Evolutionary conservation across 2,329 filamentous ascomycete genomes (phyloP).

Genomic region (Trichophyton simii): DNA sequence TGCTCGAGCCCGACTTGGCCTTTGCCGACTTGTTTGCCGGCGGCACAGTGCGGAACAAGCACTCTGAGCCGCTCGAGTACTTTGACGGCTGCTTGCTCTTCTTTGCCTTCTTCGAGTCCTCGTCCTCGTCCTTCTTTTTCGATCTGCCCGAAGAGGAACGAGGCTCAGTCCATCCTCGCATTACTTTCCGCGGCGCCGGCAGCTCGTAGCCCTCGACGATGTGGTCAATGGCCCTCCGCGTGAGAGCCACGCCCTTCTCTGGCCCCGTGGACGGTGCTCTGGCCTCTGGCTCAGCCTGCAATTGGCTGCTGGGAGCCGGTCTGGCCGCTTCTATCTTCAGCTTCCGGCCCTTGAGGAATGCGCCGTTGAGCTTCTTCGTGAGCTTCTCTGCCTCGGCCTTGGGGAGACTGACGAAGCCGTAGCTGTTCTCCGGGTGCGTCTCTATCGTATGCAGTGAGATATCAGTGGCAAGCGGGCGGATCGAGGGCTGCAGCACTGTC

Average conservation of each 20-base stretch:
- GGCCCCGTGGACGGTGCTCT: conserved; percentile 31
- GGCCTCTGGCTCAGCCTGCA: conserved; percentile 14
- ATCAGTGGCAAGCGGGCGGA: conserved; percentile 56
- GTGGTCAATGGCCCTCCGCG: conserved; percentile 39
- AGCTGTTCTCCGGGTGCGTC: conserved; percentile 80
- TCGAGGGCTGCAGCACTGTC: conserved; percentile 55
- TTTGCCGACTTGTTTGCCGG: conserved; percentile 41
- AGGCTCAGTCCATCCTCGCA: conserved; percentile 72
- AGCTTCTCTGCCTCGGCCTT: conserved; percentile 74
- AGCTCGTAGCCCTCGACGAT: conserved; percentile 59
- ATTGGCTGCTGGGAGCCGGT: not conserved
- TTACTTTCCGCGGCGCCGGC: conserved; percentile 62
- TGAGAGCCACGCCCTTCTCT: conserved; percentile 32
- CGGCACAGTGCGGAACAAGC: conserved; percentile 70
- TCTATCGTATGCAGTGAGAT: conserved; percentile 79
- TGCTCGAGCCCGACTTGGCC: conserved; percentile 14
- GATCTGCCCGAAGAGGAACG: conserved; percentile 34
- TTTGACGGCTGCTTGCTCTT: conserved; percentile 53
- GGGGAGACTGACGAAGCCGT: conserved; percentile 81
- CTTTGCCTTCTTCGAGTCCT: conserved; percentile 45
- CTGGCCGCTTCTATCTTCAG: conserved; percentile 72
- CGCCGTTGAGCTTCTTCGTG: conserved; percentile 79
- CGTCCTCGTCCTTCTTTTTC: conserved; percentile 42
- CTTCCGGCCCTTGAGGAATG: conserved; percentile 71
- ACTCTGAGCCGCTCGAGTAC: conserved; percentile 68